phyloP scores from a whole-genome alignment of 352 stramenopile genomes.

The Phytophthora pisi region DNA sequence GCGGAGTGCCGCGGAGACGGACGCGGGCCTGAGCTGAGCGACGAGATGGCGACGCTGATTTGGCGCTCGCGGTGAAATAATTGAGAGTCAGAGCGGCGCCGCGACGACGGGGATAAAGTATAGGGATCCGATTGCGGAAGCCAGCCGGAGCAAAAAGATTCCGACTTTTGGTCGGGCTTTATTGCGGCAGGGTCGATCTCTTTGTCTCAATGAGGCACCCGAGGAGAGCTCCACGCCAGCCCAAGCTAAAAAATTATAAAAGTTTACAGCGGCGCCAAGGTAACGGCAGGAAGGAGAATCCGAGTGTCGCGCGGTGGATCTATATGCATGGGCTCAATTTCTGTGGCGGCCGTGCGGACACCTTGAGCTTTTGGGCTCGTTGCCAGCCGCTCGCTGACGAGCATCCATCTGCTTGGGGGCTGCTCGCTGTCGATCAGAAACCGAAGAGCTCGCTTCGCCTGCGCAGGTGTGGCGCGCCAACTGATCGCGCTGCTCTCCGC shows the following conservation, averaged over 20 bases:
- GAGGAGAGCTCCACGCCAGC: too few relatives aligned
- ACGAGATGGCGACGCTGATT: slow-evolving; percentile 19
- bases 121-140: slow-evolving; percentile 3
- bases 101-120: slow-evolving; percentile 12
- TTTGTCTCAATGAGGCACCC: slow-evolving; percentile 3
- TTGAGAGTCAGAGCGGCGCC: slow-evolving; percentile 25
- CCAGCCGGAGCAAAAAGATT: background rate
- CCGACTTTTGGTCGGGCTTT: background rate
- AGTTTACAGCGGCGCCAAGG: background rate
- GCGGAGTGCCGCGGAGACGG: slow-evolving; percentile 2
- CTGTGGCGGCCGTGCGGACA: background rate
- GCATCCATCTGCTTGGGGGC: slow-evolving; percentile 13
- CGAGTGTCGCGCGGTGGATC: background rate
- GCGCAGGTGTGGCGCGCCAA: background rate
- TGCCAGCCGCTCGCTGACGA: slow-evolving; percentile 8
- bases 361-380: background rate
- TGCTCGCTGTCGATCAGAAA: background rate
- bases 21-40: slow-evolving; percentile 11
- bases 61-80: slow-evolving; percentile 2
- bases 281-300: background rate
- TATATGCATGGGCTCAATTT: background rate
- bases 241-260: background rate
- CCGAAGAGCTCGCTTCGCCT: background rate
- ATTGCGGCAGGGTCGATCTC: background rate
- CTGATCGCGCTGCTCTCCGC: background rate